Evolutionary conservation across 2,329 filamentous ascomycete genomes (phyloP), one percentile per base, ranked within the genome.

Genomic region (Rhynchosporium secalis): DNA sequence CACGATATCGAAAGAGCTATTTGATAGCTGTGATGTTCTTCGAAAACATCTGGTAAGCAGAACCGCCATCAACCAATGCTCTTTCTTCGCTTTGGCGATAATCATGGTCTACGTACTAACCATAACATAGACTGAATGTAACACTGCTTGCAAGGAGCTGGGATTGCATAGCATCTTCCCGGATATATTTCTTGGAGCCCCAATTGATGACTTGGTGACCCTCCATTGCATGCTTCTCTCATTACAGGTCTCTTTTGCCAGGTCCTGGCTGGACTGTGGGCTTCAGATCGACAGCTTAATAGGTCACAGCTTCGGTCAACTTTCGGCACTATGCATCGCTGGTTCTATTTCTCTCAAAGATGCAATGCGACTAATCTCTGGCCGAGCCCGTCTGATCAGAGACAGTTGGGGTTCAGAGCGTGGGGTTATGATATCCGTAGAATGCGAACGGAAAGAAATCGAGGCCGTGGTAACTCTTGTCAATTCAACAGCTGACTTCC

Each of bases 171-270:
- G 1, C 46, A 70, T 38, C 29, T 69, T 46, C 38, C 67, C 69
- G 7, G 62, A 33, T 4, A 62, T 70, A 26, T 69, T 66, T n/a
- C 46, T 60, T n/a, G 15, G 12, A 6, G 40, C 56, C 1, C 55
- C 63, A 3, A 56, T 66, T 9, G 10, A 13, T 3, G 62, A 69
- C 41, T 10, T 62, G 5, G 54, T 62, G 4, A 40, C 28, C 10
- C 56, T 69, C 6, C 68, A 70, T 28, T 59, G 43, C n/a, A 46
- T 29, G 2, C 31, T 65, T 4, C 67, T 70, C 43, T 58, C 67
- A 0, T 45, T 63, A 20, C 67, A 69, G 60, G 69, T 69, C 54
- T 47, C 69, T 1, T 65, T 46, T 40, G 68, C 68, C 1, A 61
- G 43, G 38, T 9, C 36, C 7, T 70, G 68, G 68, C 61, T 70